Percentiles rank a stretch among this genome's conserved stretches.
phyloP scores from a whole-genome alignment of 2,329 filamentous ascomycete genomes.

The Colletotrichum sp. region DNA sequence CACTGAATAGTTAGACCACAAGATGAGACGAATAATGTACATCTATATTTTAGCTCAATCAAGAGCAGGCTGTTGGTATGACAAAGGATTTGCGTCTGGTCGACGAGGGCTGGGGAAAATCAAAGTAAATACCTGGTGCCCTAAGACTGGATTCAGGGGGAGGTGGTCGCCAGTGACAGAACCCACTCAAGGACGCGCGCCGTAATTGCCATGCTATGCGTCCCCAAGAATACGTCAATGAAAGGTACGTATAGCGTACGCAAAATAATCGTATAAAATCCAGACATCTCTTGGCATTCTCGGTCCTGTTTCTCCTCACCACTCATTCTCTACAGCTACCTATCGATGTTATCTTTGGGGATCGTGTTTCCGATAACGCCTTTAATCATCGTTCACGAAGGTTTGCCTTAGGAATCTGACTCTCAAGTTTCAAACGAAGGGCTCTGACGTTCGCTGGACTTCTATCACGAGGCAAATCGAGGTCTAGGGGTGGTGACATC shows the following conservation, averaged over 20 bases:
- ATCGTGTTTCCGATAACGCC: background rate
- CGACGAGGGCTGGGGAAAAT: fast-evolving
- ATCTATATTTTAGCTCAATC: background rate
- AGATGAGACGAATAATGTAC: background rate
- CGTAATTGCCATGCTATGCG: background rate
- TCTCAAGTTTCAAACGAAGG: background rate
- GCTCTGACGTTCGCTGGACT: background rate
- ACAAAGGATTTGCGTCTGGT: background rate
- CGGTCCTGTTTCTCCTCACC: fast-evolving
- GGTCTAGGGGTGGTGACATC: fast-evolving
- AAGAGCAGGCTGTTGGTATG: fast-evolving
- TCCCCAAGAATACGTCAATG: background rate
- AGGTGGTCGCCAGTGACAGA: background rate
- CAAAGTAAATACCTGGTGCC: background rate
- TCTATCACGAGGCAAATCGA: background rate
- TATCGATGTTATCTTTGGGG: background rate
- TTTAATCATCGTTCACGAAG: fast-evolving
- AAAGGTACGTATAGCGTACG: background rate
- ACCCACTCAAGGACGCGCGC: background rate
- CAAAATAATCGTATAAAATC: background rate
- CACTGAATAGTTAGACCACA: background rate
- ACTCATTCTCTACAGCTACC: background rate
- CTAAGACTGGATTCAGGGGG: background rate
- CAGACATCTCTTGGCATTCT: background rate
- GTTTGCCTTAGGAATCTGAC: background rate